Evolutionary conservation across 768 basidiomycete genomes (phyloP).

Genomic region (Rhodotorula babjevae): DNA sequence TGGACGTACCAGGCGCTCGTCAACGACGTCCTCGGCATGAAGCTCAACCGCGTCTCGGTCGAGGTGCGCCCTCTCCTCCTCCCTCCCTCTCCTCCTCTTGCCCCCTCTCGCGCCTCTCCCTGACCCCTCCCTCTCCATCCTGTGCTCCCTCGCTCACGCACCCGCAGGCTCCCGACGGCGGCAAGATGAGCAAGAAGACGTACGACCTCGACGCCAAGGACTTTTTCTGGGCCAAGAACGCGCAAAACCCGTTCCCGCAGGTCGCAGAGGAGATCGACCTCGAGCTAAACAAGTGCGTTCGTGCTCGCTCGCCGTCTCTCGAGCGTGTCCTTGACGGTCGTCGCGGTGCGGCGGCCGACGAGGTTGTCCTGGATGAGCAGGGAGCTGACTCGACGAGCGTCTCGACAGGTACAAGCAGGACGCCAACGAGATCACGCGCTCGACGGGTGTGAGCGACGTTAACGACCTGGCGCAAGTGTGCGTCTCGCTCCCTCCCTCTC

Average conservation of each 20-base stretch:
- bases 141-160: background rate
- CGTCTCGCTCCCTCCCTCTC: constrained; percentile 43
- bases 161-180: constrained; percentile 52
- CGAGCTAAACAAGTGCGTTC: constrained; percentile 66
- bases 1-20: constrained; percentile 99
- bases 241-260: constrained; percentile 92
- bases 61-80: constrained; percentile 50
- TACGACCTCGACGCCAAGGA: constrained; percentile 98
- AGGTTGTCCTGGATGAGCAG: no score
- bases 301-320: background rate
- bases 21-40: constrained; percentile 95
- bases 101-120: constrained; percentile 20
- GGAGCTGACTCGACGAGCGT: background rate
- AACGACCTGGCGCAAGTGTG: constrained; percentile 92
- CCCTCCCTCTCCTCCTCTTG: background rate
- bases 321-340: background rate
- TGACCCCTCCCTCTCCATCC: background rate
- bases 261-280: constrained; percentile 95
- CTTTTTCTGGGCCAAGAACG: constrained; percentile 98
- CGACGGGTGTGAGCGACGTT: constrained; percentile 91
- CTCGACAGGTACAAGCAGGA: constrained; percentile 71
- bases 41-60: constrained; percentile 87
- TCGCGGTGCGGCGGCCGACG: no score
- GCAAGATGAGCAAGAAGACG: constrained; percentile 62
- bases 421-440: constrained; percentile 91